Evolutionary conservation across 108 stramenopile species (phyloP).

Genomic region (Fistulifera pelliculosa): DNA sequence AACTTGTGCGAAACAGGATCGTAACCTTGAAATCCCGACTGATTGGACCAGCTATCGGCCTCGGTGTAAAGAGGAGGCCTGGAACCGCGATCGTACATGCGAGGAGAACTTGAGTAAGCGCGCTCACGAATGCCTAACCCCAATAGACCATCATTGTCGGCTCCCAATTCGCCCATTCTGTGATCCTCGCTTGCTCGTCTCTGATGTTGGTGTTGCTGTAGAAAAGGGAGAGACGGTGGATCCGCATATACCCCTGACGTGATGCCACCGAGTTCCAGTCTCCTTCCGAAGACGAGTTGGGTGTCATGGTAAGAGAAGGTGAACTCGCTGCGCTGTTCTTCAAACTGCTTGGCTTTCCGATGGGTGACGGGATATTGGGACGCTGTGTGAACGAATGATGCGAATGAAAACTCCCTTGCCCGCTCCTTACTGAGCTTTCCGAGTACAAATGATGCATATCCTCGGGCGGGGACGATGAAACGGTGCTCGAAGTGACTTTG

Average conservation of each 20-base stretch:
- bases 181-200: constrained; percentile 9
- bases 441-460: background rate
- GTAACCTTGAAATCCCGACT: background rate
- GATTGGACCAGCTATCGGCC: background rate
- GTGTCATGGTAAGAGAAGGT: constrained; percentile 27
- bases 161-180: constrained; percentile 19
- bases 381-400: background rate
- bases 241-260: constrained; percentile 6
- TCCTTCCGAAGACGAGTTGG: constrained; percentile 36
- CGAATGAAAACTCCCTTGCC: background rate
- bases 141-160: constrained; percentile 19
- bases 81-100: constrained; percentile 4
- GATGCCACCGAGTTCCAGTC: constrained; percentile 5
- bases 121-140: constrained; percentile 37
- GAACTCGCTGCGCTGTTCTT: constrained; percentile 30
- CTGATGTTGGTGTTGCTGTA: background rate
- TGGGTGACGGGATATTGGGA: constrained; percentile 15
- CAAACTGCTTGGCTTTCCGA: constrained; percentile 21
- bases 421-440: background rate
- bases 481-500: background rate
- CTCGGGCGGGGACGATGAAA: background rate
- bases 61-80: background rate
- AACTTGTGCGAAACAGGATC: constrained; percentile 8
- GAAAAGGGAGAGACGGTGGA: constrained; percentile 12
- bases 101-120: constrained; percentile 29